Evolutionary conservation across 2,329 filamentous ascomycete species (phyloP).

Genomic region (Zalaria sp.): DNA sequence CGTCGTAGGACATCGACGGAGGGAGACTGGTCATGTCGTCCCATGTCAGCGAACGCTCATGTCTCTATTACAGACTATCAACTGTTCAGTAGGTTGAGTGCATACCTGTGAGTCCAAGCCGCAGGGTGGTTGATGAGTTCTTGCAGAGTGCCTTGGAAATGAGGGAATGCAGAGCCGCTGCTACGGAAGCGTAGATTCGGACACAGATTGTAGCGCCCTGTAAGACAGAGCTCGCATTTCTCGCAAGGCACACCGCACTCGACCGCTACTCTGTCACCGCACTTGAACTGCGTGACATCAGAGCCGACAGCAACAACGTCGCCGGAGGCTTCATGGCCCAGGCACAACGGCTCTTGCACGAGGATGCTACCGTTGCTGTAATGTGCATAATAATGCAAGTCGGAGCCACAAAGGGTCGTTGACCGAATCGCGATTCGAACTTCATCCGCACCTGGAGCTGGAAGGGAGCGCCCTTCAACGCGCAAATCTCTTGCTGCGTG

Average conservation of each 20-base stretch:
- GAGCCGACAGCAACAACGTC: constrained; percentile 2
- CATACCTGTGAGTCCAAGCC: too few relatives aligned
- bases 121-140: constrained; percentile 17
- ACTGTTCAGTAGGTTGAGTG: too few relatives aligned
- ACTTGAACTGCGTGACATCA: background rate
- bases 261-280: constrained; percentile 17
- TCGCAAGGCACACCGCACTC: constrained; percentile 18
- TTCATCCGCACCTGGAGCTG: background rate
- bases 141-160: constrained; percentile 15
- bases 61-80: too few relatives aligned
- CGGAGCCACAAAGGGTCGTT: constrained; percentile 3
- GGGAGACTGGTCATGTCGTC: constrained; percentile 16
- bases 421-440: background rate
- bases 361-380: constrained; percentile 1
- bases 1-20: constrained; percentile 25
- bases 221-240: constrained; percentile 15
- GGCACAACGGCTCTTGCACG: background rate
- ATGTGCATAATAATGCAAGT: constrained; percentile 4
- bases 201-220: constrained; percentile 16
- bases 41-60: too few relatives aligned
- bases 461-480: too few relatives aligned
- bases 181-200: constrained; percentile 15
- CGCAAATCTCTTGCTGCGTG: background rate
- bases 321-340: constrained; percentile 5
- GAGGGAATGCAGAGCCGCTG: constrained; percentile 17